Base-by-base conservation (phyloP, 1,284 basidiomycete species). In the Golubevia sp. region DNA sequence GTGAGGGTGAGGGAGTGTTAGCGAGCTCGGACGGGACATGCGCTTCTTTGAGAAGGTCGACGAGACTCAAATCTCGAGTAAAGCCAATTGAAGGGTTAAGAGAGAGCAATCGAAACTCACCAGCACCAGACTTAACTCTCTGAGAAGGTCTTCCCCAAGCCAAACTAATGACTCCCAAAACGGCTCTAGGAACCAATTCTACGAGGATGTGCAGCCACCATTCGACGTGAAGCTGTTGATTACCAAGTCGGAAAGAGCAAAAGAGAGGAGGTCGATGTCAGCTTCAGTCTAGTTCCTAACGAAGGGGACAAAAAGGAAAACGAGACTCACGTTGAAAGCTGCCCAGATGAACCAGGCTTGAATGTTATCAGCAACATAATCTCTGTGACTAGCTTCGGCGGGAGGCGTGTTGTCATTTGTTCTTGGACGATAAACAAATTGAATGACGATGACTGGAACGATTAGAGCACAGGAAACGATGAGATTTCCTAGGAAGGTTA, bases 261-360 rank as follows among this genome's bases (percentile, higher is more conserved):
- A 34, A 11, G 30, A 34, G 30, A 34, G 11, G 11, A 34, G 30
- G 11, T 5, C 4, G 30, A 34, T 34, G 30, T n/a, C n/a, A n/a
- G n/a, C n/a, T n/a, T n/a, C n/a, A n/a, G n/a, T n/a, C n/a, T n/a
- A n/a, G n/a, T n/a, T n/a, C n/a, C n/a, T n/a, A n/a, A n/a, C n/a
- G n/a, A n/a, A n/a, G n/a, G n/a, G n/a, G n/a, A n/a, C n/a, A n/a
- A n/a, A n/a, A n/a, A n/a, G n/a, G n/a, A n/a, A 34, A 11, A 34
- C 30, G 11, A 34, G 30, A 34, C 30, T 34, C 30, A 34, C 30
- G 49, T 78, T 78, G 71, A 81, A 73, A 7, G 77, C 75, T n/a
- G 75, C 77, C 78, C 78, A 81, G 63, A 79, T 73, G 64, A 77
- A 76, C 71, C 75, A 77, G 23, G 78, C 73, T 57, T 79, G 70